Evolutionary conservation across 495 filamentous ascomycete species (phyloP), one percentile per base, ranked within the genome.

Genomic region (Podospora bellae-mahoneyi): DNA sequence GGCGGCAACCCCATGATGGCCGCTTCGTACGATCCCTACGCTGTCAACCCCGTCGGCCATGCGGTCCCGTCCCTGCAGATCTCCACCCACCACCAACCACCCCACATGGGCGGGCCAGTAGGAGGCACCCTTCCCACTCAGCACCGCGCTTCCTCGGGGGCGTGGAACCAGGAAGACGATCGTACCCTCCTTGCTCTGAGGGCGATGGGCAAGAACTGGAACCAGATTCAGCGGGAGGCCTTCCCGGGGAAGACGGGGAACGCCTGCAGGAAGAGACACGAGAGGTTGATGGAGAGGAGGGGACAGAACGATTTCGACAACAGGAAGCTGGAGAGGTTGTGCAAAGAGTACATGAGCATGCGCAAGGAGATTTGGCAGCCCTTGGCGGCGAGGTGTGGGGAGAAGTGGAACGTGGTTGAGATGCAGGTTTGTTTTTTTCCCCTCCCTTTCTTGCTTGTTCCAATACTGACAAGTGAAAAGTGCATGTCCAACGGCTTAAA

Each of bases 211-310:
- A 84, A 89, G 72, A 90, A 90, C 74, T 93, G 90, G 90, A 83
- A 84, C 60, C 86, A 88, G 61, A 92, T 93, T 71, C 87, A 90
- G 66, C 80, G 80, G 66, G 83, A 82, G 60, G 84, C 88, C 74
- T 93, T 93, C 74, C 89, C 88, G 3, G 79, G 77, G 72, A 93
- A 92, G 79, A 89, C 90, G 5, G 83, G 89, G 34, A 93, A 93
- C 76, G 90, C 90, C 30, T 93, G 90, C 78, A 89, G 90, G 18
- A 93, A 93, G 75, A 83, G 90, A 56, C 89, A 92, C 73, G 90
- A 92, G 77, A 80, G 90, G 23, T 78, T 92, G 67, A 87, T 92
- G 85, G 89, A 91, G 75, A 83, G 85, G 67, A 81, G 82, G 65
- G 85, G 84, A 55, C 81, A 83, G 60, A 88, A 90, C 69, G 87